Evolutionary conservation across 2,329 filamentous ascomycete genomes (phyloP), one percentile per base, ranked within the genome.

Genomic region (Trichoderma sp.): DNA sequence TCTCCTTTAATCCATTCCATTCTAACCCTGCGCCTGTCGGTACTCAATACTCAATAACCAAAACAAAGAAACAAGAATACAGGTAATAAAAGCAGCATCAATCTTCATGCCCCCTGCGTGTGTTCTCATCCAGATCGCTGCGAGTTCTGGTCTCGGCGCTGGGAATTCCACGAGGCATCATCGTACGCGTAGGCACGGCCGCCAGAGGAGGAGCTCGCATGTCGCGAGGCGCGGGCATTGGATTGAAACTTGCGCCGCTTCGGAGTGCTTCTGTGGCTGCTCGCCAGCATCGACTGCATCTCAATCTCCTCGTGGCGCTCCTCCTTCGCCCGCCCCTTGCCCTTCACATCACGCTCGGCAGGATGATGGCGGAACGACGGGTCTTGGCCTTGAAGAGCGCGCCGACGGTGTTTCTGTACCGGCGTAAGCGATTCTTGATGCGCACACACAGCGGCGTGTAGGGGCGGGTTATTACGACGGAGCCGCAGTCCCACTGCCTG

Each of bases 331-430:
- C 71, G 71, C 70, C 73, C 85, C 73, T 86, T 82, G 28, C 85
- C 83, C 74, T 90, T 90, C 24, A 88, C 34, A 10, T 39, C 34
- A 77, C 1, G 86, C 71, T 94, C 91, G 41, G 90, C 82, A 7
- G 87, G 85, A 77, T 85, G 95, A 2, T 87, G 85, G 78, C 85
- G 95, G 2, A 85, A 87, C 2, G 91, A 90, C 73, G 21, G 21
- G 21, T 94, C 90, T 77, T 95, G 92, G 72, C 91, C 92, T 76
- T 94, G 93, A 68, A 91, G 82, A 72, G 96, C 92, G 51, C 90
- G 85, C 6, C 89, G 88, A 64, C 86, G 85, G 75, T 96, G 95
- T 70, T 85, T 74, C 85, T 88, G 66, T 24, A 59, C 26, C n/a
- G 48, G 19, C 17, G 48, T 58, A 48, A 60, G 55, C 43, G 54